These are phyloP conservation scores for Macroventuria anomochaeta DNA, from an alignment of 2,329 filamentous ascomycete species.

Conservation along the genomic window DNA sequence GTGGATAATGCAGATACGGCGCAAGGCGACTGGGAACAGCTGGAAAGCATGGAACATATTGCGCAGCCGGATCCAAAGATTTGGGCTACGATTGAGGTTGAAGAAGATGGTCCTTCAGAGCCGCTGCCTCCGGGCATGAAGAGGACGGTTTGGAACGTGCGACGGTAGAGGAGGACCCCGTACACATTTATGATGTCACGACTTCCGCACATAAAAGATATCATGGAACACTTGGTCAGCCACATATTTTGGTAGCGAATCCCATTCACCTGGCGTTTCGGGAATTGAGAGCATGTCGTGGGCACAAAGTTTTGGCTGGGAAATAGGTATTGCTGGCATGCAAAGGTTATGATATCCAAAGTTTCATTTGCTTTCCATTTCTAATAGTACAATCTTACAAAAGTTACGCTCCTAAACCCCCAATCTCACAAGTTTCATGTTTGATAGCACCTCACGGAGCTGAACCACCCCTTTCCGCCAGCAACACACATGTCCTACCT, in stretches of 20 bases:
- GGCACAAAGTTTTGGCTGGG: not conserved
- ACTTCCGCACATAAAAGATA: not conserved
- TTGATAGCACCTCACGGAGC: not conserved
- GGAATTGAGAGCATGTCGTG: not conserved
- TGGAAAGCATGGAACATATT: conserved; percentile 26
- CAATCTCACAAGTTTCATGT: not conserved
- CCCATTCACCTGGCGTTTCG: not conserved
- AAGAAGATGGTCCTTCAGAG: conserved; percentile 10
- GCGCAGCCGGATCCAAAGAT: conserved; percentile 26
- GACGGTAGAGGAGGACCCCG: conserved; percentile 21
- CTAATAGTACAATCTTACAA: not conserved
- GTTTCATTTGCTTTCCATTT: not conserved
- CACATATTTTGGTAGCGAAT: not conserved
- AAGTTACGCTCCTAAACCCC: no score
- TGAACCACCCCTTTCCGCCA: no score
- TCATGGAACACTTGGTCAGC: no score
- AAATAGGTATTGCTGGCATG: not conserved
- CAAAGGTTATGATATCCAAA: not conserved
- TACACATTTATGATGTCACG: not conserved
- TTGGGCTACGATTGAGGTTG: conserved; percentile 24
- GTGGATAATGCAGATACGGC: conserved; percentile 15
- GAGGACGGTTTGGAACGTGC: conserved; percentile 42
- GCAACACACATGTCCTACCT: no score
- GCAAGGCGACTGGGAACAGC: conserved; percentile 27
- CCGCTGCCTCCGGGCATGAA: conserved; percentile 32